Base-by-base conservation (phyloP, 2,329 filamentous ascomycete genomes). In the Neofusicoccum sp. region DNA sequence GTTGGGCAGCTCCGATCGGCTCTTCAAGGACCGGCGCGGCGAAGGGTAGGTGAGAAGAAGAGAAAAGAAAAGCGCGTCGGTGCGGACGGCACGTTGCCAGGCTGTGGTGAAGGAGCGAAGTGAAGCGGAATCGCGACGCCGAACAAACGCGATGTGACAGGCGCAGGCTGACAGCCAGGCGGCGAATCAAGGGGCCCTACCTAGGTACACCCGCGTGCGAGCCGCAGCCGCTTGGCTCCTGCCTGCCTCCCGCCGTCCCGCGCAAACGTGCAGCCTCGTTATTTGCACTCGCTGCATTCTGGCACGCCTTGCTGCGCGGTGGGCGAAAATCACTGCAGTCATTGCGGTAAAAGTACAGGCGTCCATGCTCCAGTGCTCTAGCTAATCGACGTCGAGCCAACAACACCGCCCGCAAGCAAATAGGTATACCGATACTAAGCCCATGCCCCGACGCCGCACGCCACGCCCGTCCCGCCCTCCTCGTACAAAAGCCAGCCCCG, bases 101-200 rank as follows among this genome's bases (percentile, higher is more conserved):
- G 54, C 54, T 58, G 54, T 33, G 31, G 54, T 58, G 54, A 58
- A 58, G 54, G 54, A 58, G 54, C 41, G 54, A 58, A 58, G 54
- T 58, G 54, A 12, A 45, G 54, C 41, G 37, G 54, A 41, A 44
- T 58, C 54, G 54, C 54, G 54, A 58, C 54, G 54, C 54, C 39
- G 54, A 44, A 58, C 54, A 58, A 58, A 58, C 54, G 54, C 54
- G 54, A 29, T 45, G 54, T 58, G 52, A 56, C 52, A 44, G 52
- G 52, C 54, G 54, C 54, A 58, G 54, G 54, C 54, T 58, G 54
- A 58, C 54, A 41, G 54, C 39, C 54, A 36, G 41, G 52, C 52
- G 14, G 52, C 52, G 37, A 36, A 58, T 58, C 54, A 58, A 58
- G 54, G 54, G 54, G 54, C 54, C 37, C 39, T 29, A 58, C 54